Percentiles rank a stretch among this genome's conserved stretches.
Evolutionary conservation across 2,329 filamentous ascomycete genomes (phyloP).

Genomic region (Colletotrichum euphorbiae): DNA sequence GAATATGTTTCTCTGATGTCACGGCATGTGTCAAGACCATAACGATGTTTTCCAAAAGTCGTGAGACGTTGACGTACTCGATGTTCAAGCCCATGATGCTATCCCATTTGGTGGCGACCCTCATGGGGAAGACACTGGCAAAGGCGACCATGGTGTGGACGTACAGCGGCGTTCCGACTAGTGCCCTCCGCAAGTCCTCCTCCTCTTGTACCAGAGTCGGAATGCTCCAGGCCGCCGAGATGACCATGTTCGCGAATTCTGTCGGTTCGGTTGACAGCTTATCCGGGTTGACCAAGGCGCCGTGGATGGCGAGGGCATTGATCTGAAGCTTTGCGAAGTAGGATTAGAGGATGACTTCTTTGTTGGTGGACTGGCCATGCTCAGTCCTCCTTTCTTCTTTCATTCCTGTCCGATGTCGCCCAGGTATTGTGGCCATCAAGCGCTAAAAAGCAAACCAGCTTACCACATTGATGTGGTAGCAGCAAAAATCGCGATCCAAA

Average conservation of each 20-base stretch:
- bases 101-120: constrained; percentile 50
- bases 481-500: neutral
- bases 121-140: constrained; percentile 51
- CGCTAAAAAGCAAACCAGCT: neutral
- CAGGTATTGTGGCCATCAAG: neutral
- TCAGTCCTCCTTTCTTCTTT: neutral
- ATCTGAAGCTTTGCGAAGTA: constrained; percentile 51
- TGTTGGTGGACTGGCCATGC: constrained; percentile 49
- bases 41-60: constrained; percentile 49
- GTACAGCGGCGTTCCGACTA: constrained; percentile 51
- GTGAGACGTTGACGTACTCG: constrained; percentile 47
- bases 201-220: constrained; percentile 49
- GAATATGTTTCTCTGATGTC: constrained; percentile 50
- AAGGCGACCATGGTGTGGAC: constrained; percentile 53
- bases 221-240: constrained; percentile 49
- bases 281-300: neutral
- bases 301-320: constrained; percentile 42
- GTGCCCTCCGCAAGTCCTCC: constrained; percentile 46
- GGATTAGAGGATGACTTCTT: constrained; percentile 50
- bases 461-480: constrained; percentile 1
- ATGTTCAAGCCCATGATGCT: constrained; percentile 48
- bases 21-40: constrained; percentile 46
- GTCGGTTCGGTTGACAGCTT: constrained; percentile 31
- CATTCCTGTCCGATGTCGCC: too few species aligned
- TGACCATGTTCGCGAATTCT: constrained; percentile 45